These are phyloP conservation scores for Phytophthora cryptogea DNA, from an alignment of 352 stramenopile genomes.

Conservation along the genomic window DNA sequence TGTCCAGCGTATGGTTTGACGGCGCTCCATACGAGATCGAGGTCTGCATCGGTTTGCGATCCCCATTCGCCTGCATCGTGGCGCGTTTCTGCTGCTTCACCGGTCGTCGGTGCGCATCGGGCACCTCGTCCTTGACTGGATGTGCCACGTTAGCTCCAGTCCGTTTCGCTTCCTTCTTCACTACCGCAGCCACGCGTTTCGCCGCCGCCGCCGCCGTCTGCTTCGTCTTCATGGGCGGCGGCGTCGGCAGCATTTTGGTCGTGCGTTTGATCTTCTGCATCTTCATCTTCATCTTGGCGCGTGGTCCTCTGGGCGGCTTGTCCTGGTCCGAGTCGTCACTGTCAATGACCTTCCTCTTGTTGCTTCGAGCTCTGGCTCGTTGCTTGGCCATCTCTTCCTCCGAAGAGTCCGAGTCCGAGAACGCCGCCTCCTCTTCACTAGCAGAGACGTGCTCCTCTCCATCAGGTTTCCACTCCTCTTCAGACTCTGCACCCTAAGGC, in stretches of 20 bases:
- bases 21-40: slow-evolving; percentile 23
- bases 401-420: slow-evolving; percentile 39
- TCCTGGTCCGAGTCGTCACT: slow-evolving; percentile 63
- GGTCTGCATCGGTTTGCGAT: slow-evolving; percentile 25
- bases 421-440: slow-evolving; percentile 42
- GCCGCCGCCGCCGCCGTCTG: slow-evolving; percentile 18
- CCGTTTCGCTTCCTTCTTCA: slow-evolving; percentile 25
- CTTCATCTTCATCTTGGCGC: slow-evolving; percentile 34
- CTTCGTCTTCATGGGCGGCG: slow-evolving; percentile 16
- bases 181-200: slow-evolving; percentile 21
- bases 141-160: slow-evolving; percentile 3
- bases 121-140: slow-evolving; percentile 28
- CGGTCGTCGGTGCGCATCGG: slow-evolving; percentile 69
- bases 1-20: slow-evolving; percentile 66
- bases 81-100: slow-evolving; percentile 68
- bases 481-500: slow-evolving; percentile 38
- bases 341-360: slow-evolving; percentile 59
- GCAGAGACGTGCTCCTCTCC: slow-evolving; percentile 40
- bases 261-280: slow-evolving; percentile 31
- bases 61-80: slow-evolving; percentile 24
- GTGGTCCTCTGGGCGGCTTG: slow-evolving; percentile 8
- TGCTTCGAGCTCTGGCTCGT: slow-evolving; percentile 10
- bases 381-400: slow-evolving; percentile 41
- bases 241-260: slow-evolving; percentile 15
- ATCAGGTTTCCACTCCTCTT: slow-evolving; percentile 49